Base-by-base conservation (phyloP, 768 basidiomycete genomes). In the Lyophyllum decastes region DNA sequence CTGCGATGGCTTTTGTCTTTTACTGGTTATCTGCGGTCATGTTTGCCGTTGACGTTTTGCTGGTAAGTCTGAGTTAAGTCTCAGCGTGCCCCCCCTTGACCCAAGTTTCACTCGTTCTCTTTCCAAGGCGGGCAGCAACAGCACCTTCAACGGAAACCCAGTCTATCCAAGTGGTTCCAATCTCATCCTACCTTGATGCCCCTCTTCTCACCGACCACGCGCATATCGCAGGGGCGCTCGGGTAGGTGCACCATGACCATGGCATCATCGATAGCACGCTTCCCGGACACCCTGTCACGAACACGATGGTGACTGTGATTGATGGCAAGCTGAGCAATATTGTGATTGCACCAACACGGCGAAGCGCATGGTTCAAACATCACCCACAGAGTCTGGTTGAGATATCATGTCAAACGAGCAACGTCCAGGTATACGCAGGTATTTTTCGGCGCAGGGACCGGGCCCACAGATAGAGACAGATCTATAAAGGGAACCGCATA, bases 401-500 rank as follows among this genome's bases (percentile, higher is more conserved):
- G 35, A 30, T 21, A 47, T 40, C 34, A 14, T n/a, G 59, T 58
- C 26, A 62, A 63, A 48, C 72, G 75, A 16, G 30, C 62, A 25
- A 41, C 69, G 27, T 60, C 62, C 22, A 67, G 70, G 40, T 78
- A 78, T 54, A 67, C 71, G 17, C 57, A 71, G 11, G 73, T 79
- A 9, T 81, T 81, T 61, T 49, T 64, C 6, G 76, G 76, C 7
- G 72, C 74, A 11, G 74, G 78, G n/a, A 73, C 68, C 16, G 70
- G 66, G 9, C 61, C 66, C 11, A 66, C 58, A n/a, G 76, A 76
- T 56, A 63, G 75, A 38, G 77, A 80, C 58, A 76, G 64, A 19
- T 74, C 78, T 21, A 75, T 80, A 34, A 59, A 80, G 67, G 77
- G 78, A 24, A 78, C 78, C 2, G 77, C 77, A 1, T 80, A 79